Evolutionary conservation across 768 basidiomycete species (phyloP), one percentile per base, ranked within the genome.

Genomic region (Hebeloma cylindrosporum): DNA sequence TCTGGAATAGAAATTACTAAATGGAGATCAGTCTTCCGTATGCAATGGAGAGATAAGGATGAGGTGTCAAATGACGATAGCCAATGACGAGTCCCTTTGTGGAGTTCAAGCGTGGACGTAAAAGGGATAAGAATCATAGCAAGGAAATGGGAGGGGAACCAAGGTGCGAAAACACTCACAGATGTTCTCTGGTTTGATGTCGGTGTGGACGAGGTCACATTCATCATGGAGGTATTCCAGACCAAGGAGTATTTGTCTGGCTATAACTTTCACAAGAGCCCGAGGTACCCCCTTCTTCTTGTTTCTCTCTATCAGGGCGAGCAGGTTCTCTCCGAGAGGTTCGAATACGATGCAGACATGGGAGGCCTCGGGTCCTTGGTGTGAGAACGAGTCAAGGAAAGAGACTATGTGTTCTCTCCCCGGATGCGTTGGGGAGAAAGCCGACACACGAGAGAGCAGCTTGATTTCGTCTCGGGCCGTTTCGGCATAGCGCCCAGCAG

Each of bases 381-480:
- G 89, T 6, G 77, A 73, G 66, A 96, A 96, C 20, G 90, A 88
- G 67, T 96, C 93, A 48, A 95, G 81, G 56, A 94, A 89, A 8
- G 88, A 83, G 49, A 96, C 91, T 45, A 95, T 78, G 60, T 93
- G 83, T 18, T 76, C 68, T 43, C 86, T 77, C 44, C 93, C 93
- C 11, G 80, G 80, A 61, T 95, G 93, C 2, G 71, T 60, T n/a
- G 82, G 85, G 60, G 80, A 85, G 62, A 79, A 75, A 14, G 79
- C 74, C 41, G 79, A 73, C 4, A 94, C 85, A 53, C 83, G 83
- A 51, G 83, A 79, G 29, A 93, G 78, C 25, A 97, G 79, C 62
- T 93, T 90, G 65, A 98, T 97, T 69, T 98, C 95, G 64, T 98
- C 95, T 39, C 87, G 80, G 21, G 95, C 95, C 4, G 95, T 97